Evolutionary conservation across 768 basidiomycete genomes (phyloP), one percentile per base, ranked within the genome.

Genomic region (Cystofilobasidium capitatum): DNA sequence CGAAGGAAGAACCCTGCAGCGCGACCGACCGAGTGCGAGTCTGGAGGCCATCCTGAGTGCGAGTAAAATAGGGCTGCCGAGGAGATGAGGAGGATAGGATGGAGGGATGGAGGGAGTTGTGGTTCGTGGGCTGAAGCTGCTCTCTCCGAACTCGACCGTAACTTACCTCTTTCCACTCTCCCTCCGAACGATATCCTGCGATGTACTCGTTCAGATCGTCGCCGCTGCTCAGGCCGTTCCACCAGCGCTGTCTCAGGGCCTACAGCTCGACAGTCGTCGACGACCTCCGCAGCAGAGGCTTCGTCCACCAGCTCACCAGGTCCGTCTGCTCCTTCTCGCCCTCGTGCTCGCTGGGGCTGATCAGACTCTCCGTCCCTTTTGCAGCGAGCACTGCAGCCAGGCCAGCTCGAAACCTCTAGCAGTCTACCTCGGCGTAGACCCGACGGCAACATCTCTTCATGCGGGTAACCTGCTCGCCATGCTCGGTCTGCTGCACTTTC

Each of bases 381-480:
- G 3, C 64, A 65, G 64, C 36, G 57, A 58, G 17, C 40, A 65
- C 57, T 65, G 58, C 10, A 44, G 24, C 42, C 37, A 58, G 35
- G 55, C 55, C 42, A 65, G 51, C 14, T 42, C 55, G 26, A 45
- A 58, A 16, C 76, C 76, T 0, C 74, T 72, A 20, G 83, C 83
- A 0, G 82, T 90, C 22, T 99, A 99, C 75, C 81, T 85, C 5
- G 96, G 96, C 40, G 82, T 98, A 47, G 96, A 99, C 75, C 96
- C 96, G 17, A 91, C 94, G 1, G 91, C 92, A 5, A 80, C 78
- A 31, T 88, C 91, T 1, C 80, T 99, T 22, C 96, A 99, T 76
- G 88, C 91, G 63, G 96, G 96, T 4, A 93, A 99, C 75, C 83
- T 99, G 2, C 79, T 97, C 26, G 92, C 94, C 2, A 79, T 99